Conservation (phyloP, 169 alveolate species). For the Eimeria praecox region DNA sequence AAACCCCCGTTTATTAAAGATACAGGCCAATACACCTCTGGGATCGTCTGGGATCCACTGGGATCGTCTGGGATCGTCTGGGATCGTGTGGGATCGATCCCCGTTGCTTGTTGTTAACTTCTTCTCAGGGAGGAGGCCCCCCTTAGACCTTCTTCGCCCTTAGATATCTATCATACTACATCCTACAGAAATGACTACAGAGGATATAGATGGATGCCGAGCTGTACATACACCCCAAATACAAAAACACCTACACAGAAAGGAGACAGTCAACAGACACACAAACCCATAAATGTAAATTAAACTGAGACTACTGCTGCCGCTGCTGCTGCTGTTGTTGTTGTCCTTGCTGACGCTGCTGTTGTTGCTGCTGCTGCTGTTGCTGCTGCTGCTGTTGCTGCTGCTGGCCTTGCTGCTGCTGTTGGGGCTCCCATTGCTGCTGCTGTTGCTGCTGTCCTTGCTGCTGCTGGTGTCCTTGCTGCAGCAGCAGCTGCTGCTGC, state of each 20-base stretch:
- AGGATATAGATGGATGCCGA: background rate
- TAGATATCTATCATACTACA: background rate
- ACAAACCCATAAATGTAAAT: background rate
- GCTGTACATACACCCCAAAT: background rate
- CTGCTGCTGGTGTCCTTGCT: background rate
- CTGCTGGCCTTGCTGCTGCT: background rate
- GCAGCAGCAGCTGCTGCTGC: background rate
- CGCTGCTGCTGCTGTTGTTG: background rate
- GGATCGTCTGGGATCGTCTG: background rate
- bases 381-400: background rate
- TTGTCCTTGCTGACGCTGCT: background rate
- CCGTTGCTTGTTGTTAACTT: background rate
- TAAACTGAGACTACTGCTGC: background rate
- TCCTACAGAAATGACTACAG: background rate
- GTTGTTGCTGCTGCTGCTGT: background rate
- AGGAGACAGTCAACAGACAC: background rate
- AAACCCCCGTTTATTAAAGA: too few species aligned
- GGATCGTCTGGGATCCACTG: background rate
- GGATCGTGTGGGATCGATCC: slow-evolving; percentile 1
- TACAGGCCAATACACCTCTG: too few species aligned
- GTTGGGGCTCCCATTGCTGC: background rate
- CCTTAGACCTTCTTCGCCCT: background rate
- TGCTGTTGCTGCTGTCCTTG: background rate
- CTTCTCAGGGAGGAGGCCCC: background rate
- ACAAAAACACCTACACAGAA: background rate